These are phyloP conservation scores for Colletotrichum sp. DNA, from an alignment of 2,329 filamentous ascomycete genomes.

Conservation along the genomic window DNA sequence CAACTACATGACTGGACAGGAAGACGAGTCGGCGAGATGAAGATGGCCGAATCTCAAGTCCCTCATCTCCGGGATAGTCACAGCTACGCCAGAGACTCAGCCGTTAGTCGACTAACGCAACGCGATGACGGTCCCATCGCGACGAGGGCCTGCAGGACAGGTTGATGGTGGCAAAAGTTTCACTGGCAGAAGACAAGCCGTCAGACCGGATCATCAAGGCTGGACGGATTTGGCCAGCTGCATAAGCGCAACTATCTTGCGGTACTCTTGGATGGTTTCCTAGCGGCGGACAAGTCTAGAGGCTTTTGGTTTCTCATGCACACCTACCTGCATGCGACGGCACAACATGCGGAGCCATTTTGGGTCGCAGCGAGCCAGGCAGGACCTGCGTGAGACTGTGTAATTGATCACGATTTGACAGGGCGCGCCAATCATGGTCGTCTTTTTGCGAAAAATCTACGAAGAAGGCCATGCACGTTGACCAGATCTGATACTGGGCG, in stretches of 20 bases:
- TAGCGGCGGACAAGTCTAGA: constrained; percentile 5
- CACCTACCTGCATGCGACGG: constrained; percentile 9
- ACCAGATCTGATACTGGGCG: background rate
- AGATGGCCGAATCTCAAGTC: background rate
- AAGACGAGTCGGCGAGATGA: background rate
- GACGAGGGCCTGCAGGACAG: background rate
- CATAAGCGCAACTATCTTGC: constrained; percentile 24
- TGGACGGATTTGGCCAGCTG: constrained; percentile 10
- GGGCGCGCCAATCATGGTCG: background rate
- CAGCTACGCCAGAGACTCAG: background rate
- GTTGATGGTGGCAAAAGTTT: background rate
- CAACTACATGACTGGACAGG: background rate
- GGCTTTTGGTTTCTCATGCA: background rate
- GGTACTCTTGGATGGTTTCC: constrained; percentile 6
- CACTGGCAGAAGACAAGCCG: background rate
- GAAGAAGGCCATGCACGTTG: background rate
- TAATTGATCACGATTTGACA: background rate
- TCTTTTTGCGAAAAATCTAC: background rate
- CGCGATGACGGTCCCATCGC: background rate
- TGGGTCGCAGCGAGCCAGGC: background rate
- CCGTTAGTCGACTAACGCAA: background rate
- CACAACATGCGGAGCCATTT: background rate
- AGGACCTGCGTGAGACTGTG: constrained; percentile 9
- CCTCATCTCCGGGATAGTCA: constrained; percentile 13
- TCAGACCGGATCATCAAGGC: background rate